Base-by-base conservation (phyloP, 2,329 filamentous ascomycete genomes). In the Colletotrichum viniferum region DNA sequence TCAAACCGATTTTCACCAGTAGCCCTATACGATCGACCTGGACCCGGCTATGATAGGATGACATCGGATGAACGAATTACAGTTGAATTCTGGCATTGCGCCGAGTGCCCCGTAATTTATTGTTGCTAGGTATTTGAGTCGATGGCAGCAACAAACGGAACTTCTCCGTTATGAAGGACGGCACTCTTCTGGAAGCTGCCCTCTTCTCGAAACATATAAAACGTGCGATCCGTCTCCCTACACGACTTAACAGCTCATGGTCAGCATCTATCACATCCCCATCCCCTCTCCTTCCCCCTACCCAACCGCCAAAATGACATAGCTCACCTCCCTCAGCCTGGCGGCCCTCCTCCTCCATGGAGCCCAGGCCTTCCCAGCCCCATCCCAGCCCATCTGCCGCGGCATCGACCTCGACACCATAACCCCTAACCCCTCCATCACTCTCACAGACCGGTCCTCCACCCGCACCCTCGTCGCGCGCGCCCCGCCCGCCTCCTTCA, bases 151-250 rank as follows among this genome's bases (percentile, higher is more conserved):
- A 21, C 43, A 52, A 21, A 21, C n/a, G 4, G 6, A 10, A 52
- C 43, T 24, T 4, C 2, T 52, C n/a, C 6, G 1, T 21, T 0
- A 21, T 7, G 10, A 52, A 4, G 12, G 10, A 52, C 10, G 43
- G 6, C n/a, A 13, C n/a, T 13, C 2, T 3, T 13, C 10, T 21
- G 13, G n/a, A 52, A 52, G 43, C 6, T 21, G 7, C 10, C 43
- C 3, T 52, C n/a, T 7, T 52, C 3, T 52, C 43, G 6, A 52
- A 13, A 52, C 43, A 13, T 52, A 52, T 52, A 52, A 52, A 52
- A 4, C 43, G 6, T 24, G 7, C 12, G 14, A 58, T 28, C 55
- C 14, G 0, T 3, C 24, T 0, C 7, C 6, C 2, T 52, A 0
- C 5, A 21, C 58, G 14, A 13, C 5, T 12, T 0, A 0, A 16